Base-by-base conservation (phyloP, 176 grass and related monocot genomes). In the Alloteropsis semialata region DNA sequence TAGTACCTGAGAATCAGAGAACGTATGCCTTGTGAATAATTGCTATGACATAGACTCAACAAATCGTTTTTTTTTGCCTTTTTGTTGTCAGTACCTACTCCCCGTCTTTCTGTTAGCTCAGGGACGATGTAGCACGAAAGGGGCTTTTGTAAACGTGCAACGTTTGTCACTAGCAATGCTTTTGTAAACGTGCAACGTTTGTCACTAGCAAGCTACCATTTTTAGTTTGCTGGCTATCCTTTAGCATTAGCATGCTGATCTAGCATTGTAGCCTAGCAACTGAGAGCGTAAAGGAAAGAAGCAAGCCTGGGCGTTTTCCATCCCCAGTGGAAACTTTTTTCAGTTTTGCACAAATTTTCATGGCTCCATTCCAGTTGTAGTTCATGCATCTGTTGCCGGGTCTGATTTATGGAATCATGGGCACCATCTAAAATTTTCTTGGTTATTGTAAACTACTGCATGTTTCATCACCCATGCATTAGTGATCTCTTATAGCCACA, bases 211-310 rank as follows among this genome's bases (percentile, higher is more conserved):
- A 64, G 33, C 27, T 73, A 22, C 78, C 29, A 8, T 59, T 81
- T 70, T 51, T 50, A 38, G n/a, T 29, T n/a, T 72, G 4, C n/a
- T 49, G 11, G 22, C 44, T 60, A 71, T 65, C 48, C 74, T 6
- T 58, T 87, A 28, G 13, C n/a, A n/a, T n/a, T n/a, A n/a, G 13
- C 16, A 25, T 12, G 46, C 48, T 64, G 50, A 69, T 64, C 27
- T 88, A 77, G 51, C 60, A n/a, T n/a, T n/a, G n/a, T 88, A 77
- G 51, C 60, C 46, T 87, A 75, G 29, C 24, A 53, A 43, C 60
- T 22, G 44, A 56, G 33, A 16, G 19, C 54, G 8, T 44, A 45
- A 19, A 2, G n/a, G 8, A 2, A 24, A 39, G 21, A 56, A 50
- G 29, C 67, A 44, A 22, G 5, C 24, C 65, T 65, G 67, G 21